Conservation (phyloP, 352 stramenopile genomes). For the Pythium phragmitis region DNA sequence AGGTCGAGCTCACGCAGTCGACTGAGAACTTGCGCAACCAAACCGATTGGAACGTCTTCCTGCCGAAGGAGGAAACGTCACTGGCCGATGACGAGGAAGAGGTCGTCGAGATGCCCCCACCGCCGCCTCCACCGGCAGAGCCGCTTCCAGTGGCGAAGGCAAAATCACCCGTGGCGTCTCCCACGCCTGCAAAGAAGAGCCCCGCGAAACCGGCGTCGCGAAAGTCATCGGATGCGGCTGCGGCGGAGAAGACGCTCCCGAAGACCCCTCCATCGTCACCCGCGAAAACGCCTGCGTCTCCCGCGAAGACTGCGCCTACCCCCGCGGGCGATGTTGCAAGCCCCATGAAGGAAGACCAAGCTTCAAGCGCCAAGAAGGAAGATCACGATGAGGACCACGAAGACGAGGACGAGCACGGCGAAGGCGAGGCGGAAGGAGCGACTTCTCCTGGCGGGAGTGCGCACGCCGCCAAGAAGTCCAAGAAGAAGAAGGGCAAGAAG, state of each 20-base stretch:
- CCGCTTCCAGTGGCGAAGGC: conserved; percentile 11
- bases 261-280: conserved; percentile 15
- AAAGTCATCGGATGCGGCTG: conserved; percentile 24
- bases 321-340: not conserved
- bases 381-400: conserved; percentile 4
- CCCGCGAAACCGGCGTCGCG: conserved; percentile 28
- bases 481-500: conserved; percentile 59
- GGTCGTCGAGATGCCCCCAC: conserved; percentile 11
- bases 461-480: conserved; percentile 38
- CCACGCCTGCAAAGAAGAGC: conserved; percentile 16
- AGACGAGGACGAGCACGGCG: conserved; percentile 8
- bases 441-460: conserved; percentile 22
- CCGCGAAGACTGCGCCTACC: not conserved
- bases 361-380: not conserved
- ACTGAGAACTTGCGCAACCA: conserved; percentile 36
- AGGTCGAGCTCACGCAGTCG: conserved; percentile 61
- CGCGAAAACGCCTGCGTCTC: too few relatives aligned
- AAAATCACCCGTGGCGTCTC: not conserved
- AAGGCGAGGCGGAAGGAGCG: conserved; percentile 27
- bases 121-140: not conserved
- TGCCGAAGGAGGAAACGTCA: conserved; percentile 11
- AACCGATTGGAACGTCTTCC: conserved; percentile 22
- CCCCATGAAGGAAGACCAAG: conserved; percentile 7
- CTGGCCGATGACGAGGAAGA: conserved; percentile 23
- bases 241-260: conserved; percentile 14